Percentiles rank a stretch among this genome's conserved stretches.
phyloP scores from a whole-genome alignment of 345 rosid genomes.

The Acer negundo region DNA sequence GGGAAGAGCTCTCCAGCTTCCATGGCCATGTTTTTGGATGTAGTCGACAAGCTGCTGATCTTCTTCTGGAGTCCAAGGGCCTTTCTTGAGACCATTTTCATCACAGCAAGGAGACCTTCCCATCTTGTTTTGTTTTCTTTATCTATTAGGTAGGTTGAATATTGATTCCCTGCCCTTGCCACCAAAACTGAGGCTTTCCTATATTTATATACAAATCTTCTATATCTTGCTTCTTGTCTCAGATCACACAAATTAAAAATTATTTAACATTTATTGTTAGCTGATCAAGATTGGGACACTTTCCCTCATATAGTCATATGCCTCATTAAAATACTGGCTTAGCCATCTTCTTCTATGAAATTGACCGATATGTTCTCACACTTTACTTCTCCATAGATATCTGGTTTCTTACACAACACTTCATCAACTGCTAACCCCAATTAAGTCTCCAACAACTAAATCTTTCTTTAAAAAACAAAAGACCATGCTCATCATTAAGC shows the following conservation, averaged over 20 bases:
- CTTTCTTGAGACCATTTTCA: conserved; percentile 66
- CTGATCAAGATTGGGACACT: conserved; percentile 25
- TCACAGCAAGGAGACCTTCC: conserved; percentile 59
- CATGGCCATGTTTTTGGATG: conserved; percentile 59
- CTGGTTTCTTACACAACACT: not conserved
- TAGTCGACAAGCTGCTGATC: conserved; percentile 53
- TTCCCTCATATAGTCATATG: not conserved
- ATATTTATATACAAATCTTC: conserved; percentile 34
- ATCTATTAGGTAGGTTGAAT: not conserved
- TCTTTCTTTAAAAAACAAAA: not conserved
- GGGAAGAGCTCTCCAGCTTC: conserved; percentile 76
- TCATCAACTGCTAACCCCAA: not conserved
- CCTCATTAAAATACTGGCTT: not conserved
- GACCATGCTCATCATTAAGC: not conserved
- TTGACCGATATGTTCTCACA: not conserved
- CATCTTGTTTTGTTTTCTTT: conserved; percentile 26
- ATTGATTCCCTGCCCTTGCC: conserved; percentile 12
- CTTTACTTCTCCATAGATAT: not conserved
- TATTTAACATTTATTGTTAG: conserved; percentile 19
- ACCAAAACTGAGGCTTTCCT: conserved; percentile 27
- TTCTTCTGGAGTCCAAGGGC: conserved; percentile 73
- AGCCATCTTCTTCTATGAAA: not conserved
- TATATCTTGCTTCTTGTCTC: conserved; percentile 12
- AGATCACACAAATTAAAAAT: conserved; percentile 8
- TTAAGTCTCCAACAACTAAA: conserved; percentile 1